These are phyloP conservation scores for Cucurbita ficifolia DNA, from an alignment of 306 rosid genomes.

Conservation along the genomic window DNA sequence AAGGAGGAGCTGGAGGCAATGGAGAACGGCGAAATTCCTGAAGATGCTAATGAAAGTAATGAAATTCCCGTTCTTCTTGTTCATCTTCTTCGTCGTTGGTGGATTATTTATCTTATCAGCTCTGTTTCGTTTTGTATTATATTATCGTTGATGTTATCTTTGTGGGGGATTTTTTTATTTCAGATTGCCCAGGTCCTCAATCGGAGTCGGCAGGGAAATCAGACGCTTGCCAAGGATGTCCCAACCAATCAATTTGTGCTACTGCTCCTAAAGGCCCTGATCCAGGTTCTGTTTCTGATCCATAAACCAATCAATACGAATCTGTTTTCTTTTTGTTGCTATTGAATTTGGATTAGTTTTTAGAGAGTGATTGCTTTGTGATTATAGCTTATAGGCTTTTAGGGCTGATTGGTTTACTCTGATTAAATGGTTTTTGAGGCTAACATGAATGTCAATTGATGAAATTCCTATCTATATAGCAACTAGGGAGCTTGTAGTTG, in stretches of 20 bases:
- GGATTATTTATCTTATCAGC: not conserved
- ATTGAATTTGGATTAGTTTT: not conserved
- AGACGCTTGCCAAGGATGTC: slow-evolving; percentile 75
- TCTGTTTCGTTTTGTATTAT: not conserved
- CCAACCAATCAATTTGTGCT: slow-evolving; percentile 75
- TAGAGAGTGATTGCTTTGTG: not conserved
- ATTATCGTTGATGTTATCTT: not conserved
- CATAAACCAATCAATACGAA: not conserved
- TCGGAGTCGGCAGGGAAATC: slow-evolving; percentile 80
- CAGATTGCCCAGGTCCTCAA: slow-evolving; percentile 90
- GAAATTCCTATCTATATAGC: not conserved
- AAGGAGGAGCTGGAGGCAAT: slow-evolving; percentile 12
- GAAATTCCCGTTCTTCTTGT: not conserved
- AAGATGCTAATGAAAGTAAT: slow-evolving; percentile 78
- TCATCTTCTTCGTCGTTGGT: not conserved
- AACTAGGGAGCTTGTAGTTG: not conserved
- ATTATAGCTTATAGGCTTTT: not conserved
- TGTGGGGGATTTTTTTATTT: not conserved
- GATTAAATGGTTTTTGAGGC: not conserved
- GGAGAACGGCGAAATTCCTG: slow-evolving; percentile 68
- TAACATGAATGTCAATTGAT: not conserved
- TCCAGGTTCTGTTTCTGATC: slow-evolving; percentile 38
- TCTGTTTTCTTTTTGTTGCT: not conserved
- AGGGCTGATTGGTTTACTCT: not conserved
- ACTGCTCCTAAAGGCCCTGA: slow-evolving; percentile 94